These are phyloP conservation scores for Onygena corvina DNA, from an alignment of 2,329 filamentous ascomycete species.

Conservation along the genomic window DNA sequence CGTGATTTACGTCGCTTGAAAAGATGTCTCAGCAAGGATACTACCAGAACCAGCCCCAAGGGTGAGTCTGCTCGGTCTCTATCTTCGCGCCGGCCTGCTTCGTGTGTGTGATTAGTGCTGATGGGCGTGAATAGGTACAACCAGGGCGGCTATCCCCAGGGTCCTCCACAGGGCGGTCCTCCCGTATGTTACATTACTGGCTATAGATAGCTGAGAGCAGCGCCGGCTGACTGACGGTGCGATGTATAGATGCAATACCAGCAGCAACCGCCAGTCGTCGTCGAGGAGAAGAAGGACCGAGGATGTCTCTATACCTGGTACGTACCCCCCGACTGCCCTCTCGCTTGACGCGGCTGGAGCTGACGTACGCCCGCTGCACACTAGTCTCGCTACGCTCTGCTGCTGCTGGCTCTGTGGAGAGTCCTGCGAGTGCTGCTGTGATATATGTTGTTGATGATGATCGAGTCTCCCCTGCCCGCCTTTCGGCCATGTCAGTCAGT, in stretches of 20 bases:
- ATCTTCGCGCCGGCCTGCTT: background rate
- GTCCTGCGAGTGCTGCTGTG: background rate
- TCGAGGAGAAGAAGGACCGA: background rate
- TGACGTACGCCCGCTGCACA: background rate
- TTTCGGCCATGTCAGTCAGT: too few relatives aligned
- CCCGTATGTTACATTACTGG: background rate
- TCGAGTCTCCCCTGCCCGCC: too few relatives aligned
- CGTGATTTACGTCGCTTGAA: too few relatives aligned
- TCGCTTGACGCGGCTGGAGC: background rate
- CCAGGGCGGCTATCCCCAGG: background rate
- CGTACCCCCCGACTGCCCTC: background rate
- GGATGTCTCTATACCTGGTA: constrained; percentile 1
- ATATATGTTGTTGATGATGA: background rate
- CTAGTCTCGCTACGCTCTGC: background rate
- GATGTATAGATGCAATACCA: background rate
- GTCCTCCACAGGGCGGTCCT: background rate
- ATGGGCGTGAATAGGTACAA: background rate
- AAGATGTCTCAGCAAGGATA: background rate
- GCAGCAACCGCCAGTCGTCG: background rate
- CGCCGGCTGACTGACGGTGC: background rate
- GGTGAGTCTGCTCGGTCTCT: background rate
- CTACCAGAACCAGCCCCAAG: background rate
- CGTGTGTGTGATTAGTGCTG: background rate
- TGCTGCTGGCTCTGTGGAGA: constrained; percentile 1
- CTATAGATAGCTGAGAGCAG: background rate